A percentile compares a stretch with the other conserved stretches of the same genome.
Evolutionary conservation across 257 asterid species (phyloP).

Genomic region (Coffea canephora): DNA sequence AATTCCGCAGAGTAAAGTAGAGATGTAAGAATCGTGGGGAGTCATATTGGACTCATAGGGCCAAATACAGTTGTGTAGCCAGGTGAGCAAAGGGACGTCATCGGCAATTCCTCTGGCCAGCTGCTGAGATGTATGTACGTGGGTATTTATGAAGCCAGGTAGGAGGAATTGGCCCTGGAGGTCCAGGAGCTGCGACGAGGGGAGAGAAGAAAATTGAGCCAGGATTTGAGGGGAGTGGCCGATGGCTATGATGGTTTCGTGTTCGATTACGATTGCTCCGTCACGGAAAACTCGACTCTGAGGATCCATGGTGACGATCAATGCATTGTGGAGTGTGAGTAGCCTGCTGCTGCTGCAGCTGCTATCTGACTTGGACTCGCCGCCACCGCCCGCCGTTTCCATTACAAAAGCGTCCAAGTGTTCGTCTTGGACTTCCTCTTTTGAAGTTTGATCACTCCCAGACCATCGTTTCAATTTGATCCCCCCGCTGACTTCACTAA

Average conservation of each 20-base stretch:
- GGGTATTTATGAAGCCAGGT: conserved; percentile 74
- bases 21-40: conserved; percentile 62
- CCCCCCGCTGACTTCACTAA: too few relatives aligned
- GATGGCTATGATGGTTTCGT: conserved; percentile 48
- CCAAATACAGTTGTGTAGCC: conserved; percentile 82
- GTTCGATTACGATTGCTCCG: conserved; percentile 61
- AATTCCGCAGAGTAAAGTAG: conserved; percentile 75
- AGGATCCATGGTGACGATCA: conserved; percentile 63
- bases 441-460: too few relatives aligned
- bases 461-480: too few relatives aligned
- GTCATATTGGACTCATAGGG: conserved; percentile 80
- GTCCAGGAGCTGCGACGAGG: conserved; percentile 33
- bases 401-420: too few relatives aligned
- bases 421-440: too few relatives aligned
- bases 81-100: conserved; percentile 72
- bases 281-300: conserved; percentile 46
- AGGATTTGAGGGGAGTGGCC: conserved; percentile 55
- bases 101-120: conserved; percentile 80
- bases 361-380: background rate
- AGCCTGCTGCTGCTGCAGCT: conserved; percentile 12
- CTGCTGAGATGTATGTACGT: conserved; percentile 82
- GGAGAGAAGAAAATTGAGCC: conserved; percentile 37
- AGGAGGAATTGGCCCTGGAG: conserved; percentile 54
- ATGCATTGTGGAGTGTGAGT: conserved; percentile 55
- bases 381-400: too few relatives aligned